Percentiles rank a stretch among this genome's conserved stretches.
These are phyloP conservation scores for Phytopythium oedochilum DNA, from an alignment of 352 stramenopile genomes.

Conservation along the genomic window DNA sequence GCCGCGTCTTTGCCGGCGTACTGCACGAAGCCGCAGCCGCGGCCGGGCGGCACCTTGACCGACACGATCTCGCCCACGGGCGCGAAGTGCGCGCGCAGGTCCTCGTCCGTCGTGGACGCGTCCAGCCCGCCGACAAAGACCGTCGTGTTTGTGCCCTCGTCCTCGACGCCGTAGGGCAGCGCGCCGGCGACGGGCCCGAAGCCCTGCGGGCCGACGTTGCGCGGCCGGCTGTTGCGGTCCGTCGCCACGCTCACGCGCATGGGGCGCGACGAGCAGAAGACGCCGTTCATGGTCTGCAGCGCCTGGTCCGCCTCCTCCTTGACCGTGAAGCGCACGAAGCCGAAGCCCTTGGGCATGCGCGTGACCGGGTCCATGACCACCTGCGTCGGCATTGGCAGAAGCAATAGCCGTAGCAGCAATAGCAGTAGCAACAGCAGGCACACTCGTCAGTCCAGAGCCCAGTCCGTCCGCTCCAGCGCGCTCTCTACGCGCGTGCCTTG, in stretches of 20 bases:
- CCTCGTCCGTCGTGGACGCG: slow-evolving; percentile 73
- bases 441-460: neutral
- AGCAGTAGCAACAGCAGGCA: neutral
- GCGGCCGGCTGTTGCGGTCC: slow-evolving; percentile 56
- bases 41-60: slow-evolving; percentile 83
- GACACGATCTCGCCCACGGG: slow-evolving; percentile 78
- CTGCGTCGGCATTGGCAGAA: slow-evolving; percentile 7
- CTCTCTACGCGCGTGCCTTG: slow-evolving; percentile 65
- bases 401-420: neutral
- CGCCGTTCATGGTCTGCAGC: slow-evolving; percentile 88
- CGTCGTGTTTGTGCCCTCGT: slow-evolving; percentile 83
- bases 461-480: neutral
- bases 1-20: slow-evolving; percentile 80
- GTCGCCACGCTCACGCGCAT: slow-evolving; percentile 91
- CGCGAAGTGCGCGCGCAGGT: slow-evolving; percentile 78
- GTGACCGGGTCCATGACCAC: slow-evolving; percentile 88
- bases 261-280: slow-evolving; percentile 80
- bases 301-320: slow-evolving; percentile 88
- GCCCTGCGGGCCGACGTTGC: slow-evolving; percentile 3
- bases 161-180: slow-evolving; percentile 19
- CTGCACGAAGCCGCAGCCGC: slow-evolving; percentile 90
- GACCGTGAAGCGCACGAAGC: slow-evolving; percentile 87
- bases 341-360: slow-evolving; percentile 90
- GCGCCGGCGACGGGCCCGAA: slow-evolving; percentile 12
- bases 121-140: slow-evolving; percentile 91